A percentile compares a stretch with the other conserved stretches of the same genome.
Conservation (phyloP, 306 rosid species). For the Cercis canadensis region DNA sequence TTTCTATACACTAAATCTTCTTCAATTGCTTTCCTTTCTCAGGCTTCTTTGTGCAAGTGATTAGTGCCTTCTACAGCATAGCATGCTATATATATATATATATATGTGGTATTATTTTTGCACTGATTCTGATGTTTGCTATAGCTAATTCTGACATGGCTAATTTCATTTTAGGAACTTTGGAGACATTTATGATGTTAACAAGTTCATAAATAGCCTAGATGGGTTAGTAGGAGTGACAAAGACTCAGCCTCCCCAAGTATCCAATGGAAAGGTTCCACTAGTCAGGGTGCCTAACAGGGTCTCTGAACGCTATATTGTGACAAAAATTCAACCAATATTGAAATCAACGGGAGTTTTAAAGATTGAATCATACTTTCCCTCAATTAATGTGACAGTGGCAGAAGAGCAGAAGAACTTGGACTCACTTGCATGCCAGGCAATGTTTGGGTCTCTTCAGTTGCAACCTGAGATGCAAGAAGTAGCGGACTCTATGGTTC, state of each 20-base stretch:
- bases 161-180: constrained; percentile 34
- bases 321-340: constrained; percentile 38
- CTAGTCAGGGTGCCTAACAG: constrained; percentile 40
- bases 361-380: constrained; percentile 48
- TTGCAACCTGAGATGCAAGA: constrained; percentile 36
- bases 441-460: constrained; percentile 49
- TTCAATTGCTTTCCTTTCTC: not conserved
- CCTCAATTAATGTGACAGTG: constrained; percentile 36
- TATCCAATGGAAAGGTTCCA: constrained; percentile 25
- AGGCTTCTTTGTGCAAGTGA: not conserved
- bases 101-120: too few relatives aligned
- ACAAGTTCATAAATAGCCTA: constrained; percentile 25
- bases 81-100: too few relatives aligned
- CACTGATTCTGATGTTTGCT: too few relatives aligned
- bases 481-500: constrained; percentile 33
- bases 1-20: not conserved
- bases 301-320: constrained; percentile 41
- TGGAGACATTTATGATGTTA: constrained; percentile 49
- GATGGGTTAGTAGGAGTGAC: constrained; percentile 44
- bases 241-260: constrained; percentile 32
- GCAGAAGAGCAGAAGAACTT: constrained; percentile 20
- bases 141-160: too few relatives aligned
- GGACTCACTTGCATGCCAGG: constrained; percentile 42
- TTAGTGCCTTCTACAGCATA: too few relatives aligned
- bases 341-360: constrained; percentile 39